phyloP scores from a whole-genome alignment of 352 stramenopile genomes.

The Phytophthora brassicae region DNA sequence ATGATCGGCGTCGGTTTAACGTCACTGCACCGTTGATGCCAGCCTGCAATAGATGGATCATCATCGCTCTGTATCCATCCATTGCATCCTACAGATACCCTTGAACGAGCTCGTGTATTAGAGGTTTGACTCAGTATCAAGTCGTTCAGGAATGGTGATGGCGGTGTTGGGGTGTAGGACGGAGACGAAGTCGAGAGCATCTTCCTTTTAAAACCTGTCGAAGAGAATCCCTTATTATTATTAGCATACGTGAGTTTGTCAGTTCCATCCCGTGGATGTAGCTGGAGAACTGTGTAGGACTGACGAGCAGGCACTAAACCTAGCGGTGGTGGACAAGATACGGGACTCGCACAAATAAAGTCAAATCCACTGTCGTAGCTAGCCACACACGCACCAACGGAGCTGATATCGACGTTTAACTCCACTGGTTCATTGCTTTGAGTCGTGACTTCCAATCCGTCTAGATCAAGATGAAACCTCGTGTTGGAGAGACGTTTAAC shows the following conservation, averaged over 20 bases:
- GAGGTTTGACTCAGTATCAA: constrained; percentile 8
- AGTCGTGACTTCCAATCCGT: constrained; percentile 19
- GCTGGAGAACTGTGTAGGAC: constrained; percentile 13
- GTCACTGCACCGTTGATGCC: constrained; percentile 22
- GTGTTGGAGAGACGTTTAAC: constrained; percentile 21
- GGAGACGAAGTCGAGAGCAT: constrained; percentile 15
- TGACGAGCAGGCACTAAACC: constrained; percentile 15
- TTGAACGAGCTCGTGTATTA: constrained; percentile 24
- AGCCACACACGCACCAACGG: constrained; percentile 1
- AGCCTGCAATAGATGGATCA: constrained; percentile 18
- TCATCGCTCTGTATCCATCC: constrained; percentile 30
- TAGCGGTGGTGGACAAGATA: constrained; percentile 22
- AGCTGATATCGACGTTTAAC: constrained; percentile 7
- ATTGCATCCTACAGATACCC: constrained; percentile 38
- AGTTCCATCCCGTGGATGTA: constrained; percentile 15
- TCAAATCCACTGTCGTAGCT: constrained; percentile 23
- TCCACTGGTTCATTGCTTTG: constrained; percentile 1
- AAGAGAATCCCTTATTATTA: constrained; percentile 11
- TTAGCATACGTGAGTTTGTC: constrained; percentile 5
- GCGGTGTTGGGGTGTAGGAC: constrained; percentile 18
- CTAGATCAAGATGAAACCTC: constrained; percentile 18
- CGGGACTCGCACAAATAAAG: constrained; percentile 17
- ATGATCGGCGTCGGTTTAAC: not conserved
- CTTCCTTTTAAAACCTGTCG: constrained; percentile 25
- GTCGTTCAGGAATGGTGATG: constrained; percentile 26